Conservation (phyloP, 352 stramenopile species). For the Phytophthora citrophthora region DNA sequence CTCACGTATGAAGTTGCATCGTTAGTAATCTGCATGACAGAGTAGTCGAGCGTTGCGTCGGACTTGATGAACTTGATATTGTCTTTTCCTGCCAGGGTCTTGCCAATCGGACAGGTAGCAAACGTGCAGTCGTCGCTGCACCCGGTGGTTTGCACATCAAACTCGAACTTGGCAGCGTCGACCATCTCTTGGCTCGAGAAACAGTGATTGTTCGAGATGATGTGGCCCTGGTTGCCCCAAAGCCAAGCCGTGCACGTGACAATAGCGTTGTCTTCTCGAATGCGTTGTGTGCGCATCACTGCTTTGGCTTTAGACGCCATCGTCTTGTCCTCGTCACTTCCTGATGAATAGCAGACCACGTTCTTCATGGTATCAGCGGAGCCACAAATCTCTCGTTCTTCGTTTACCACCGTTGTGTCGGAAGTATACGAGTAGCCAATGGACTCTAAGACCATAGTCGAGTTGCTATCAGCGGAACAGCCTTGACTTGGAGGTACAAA, state of each 20-base stretch:
- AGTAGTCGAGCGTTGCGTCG: constrained; percentile 58
- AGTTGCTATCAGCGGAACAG: constrained; percentile 22
- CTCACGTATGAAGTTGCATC: constrained; percentile 41
- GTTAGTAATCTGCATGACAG: constrained; percentile 57
- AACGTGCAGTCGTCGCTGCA: constrained; percentile 57
- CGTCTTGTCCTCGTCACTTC: constrained; percentile 36
- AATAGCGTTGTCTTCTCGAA: constrained; percentile 51
- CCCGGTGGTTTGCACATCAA: constrained; percentile 57
- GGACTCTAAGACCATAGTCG: constrained; percentile 35
- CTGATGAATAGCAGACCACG: constrained; percentile 44
- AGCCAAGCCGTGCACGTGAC: constrained; percentile 57
- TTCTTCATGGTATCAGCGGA: constrained; percentile 69
- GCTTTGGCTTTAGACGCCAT: constrained; percentile 51
- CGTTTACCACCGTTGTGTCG: constrained; percentile 43
- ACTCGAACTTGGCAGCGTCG: constrained; percentile 54
- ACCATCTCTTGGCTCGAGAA: constrained; percentile 54
- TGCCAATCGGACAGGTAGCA: constrained; percentile 44
- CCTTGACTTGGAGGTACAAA: constrained; percentile 44
- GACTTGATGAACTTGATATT: constrained; percentile 67
- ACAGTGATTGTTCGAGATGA: constrained; percentile 74
- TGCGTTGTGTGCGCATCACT: constrained; percentile 58
- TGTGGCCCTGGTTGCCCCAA: constrained; percentile 61
- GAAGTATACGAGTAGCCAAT: constrained; percentile 52
- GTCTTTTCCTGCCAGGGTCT: constrained; percentile 42
- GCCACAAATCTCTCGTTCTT: constrained; percentile 53